A percentile compares a stretch with the other conserved stretches of the same genome.
These are phyloP conservation scores for Letharia columbiana DNA, from an alignment of 495 filamentous ascomycete species.

Conservation along the genomic window DNA sequence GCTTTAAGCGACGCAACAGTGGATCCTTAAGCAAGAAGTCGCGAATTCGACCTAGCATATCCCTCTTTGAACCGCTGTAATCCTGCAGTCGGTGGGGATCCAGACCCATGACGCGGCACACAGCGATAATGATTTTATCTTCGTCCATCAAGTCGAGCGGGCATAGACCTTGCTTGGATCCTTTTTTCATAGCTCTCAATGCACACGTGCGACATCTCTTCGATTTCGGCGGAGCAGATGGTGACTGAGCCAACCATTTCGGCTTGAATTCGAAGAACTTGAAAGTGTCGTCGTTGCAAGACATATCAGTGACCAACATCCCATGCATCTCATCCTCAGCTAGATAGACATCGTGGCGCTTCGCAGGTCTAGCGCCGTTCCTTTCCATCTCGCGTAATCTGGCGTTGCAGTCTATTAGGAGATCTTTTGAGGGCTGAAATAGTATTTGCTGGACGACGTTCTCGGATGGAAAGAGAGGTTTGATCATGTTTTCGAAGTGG, in stretches of 20 bases:
- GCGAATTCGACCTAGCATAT: constrained; percentile 9
- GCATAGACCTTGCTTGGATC: constrained; percentile 36
- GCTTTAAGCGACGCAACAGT: constrained; percentile 36
- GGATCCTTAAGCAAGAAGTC: constrained; percentile 26
- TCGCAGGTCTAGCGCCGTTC: constrained; percentile 32
- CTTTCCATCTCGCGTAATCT: constrained; percentile 36
- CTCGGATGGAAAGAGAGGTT: constrained; percentile 46
- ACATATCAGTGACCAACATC: constrained; percentile 78
- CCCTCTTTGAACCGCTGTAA: neutral
- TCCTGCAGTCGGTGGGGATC: neutral
- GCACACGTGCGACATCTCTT: constrained; percentile 83
- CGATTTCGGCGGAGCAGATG: constrained; percentile 56
- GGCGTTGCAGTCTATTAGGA: constrained; percentile 45
- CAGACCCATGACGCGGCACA: constrained; percentile 26
- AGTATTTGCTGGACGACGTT: constrained; percentile 55
- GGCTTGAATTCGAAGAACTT: constrained; percentile 72
- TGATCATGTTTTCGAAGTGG: constrained; percentile 50
- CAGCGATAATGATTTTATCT: constrained; percentile 31
- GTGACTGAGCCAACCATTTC: constrained; percentile 86
- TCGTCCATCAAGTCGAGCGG: constrained; percentile 47
- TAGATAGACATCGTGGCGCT: constrained; percentile 51
- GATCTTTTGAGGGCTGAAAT: constrained; percentile 39
- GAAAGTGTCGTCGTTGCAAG: constrained; percentile 33
- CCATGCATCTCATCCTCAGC: constrained; percentile 51
- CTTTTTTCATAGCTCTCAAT: constrained; percentile 50